A percentile compares a stretch with the other conserved stretches of the same genome.
Evolutionary conservation across 176 grass and related monocot genomes (phyloP).

Genomic region (Themeda triandra): DNA sequence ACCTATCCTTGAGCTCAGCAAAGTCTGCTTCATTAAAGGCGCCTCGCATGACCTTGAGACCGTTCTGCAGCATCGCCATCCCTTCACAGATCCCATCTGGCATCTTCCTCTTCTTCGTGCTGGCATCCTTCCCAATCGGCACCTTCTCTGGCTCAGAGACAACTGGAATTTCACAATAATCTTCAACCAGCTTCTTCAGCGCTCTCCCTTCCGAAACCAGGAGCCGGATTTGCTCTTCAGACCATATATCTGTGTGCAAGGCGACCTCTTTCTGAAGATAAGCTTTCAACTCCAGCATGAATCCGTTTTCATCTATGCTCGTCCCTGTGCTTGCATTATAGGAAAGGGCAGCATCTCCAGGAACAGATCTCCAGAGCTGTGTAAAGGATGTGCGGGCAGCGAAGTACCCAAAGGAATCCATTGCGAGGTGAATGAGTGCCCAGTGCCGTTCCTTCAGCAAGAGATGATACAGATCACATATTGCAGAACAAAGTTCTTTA

Average conservation of each 20-base stretch:
- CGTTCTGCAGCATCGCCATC: constrained; percentile 61
- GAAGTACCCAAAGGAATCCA: constrained; percentile 85
- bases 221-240: constrained; percentile 36
- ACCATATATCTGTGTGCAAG: constrained; percentile 34
- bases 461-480: constrained; percentile 67
- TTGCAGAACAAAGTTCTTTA: constrained; percentile 49
- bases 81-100: constrained; percentile 65
- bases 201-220: constrained; percentile 58
- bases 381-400: constrained; percentile 75
- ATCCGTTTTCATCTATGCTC: constrained; percentile 55
- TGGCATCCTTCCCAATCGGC: constrained; percentile 12
- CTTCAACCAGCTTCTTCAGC: constrained; percentile 50
- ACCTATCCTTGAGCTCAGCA: constrained; percentile 43
- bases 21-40: constrained; percentile 41
- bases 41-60: constrained; percentile 63
- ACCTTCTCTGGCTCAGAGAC: constrained; percentile 18
- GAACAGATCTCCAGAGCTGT: constrained; percentile 83
- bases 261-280: constrained; percentile 78
- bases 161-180: constrained; percentile 2
- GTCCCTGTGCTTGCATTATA: constrained; percentile 54
- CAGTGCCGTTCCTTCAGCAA: constrained; percentile 75
- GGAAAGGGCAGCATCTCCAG: constrained; percentile 77
- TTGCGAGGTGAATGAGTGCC: constrained; percentile 68
- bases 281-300: constrained; percentile 77
- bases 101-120: constrained; percentile 71